Evolutionary conservation across 2,329 filamentous ascomycete genomes (phyloP), one percentile per base, ranked within the genome.

Genomic region (Dryadomyces quercivorus): DNA sequence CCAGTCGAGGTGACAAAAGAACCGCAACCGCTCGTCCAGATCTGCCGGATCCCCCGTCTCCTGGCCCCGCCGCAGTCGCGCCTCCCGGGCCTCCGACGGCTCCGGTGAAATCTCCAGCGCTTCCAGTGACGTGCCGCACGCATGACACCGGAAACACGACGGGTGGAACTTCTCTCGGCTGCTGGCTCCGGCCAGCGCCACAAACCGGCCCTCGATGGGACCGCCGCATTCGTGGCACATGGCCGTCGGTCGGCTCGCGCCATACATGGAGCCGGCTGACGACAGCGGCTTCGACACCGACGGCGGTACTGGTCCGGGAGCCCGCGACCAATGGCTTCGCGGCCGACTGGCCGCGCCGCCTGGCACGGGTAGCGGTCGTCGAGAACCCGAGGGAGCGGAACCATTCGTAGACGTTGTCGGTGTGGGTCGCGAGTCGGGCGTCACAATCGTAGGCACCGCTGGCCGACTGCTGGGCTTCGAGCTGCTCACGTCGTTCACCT

Each of bases 1-100:
- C 80, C 91, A 98, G 73, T 98, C 93, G n/a, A 98, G 79, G 66
- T 97, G 92, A 70, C 93, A 98, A 72, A 87, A 98, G 77, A 97
- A 97, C 12, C 92, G 83, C 48, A 88, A 71, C 12, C 81, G 75
- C 42, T 80, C 77, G 65, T 92, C 86, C 45, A 85, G 84, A 61
- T 92, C 86, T 59, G 88, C 84, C 2, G 76, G 36, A 8, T 40
- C 76, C 69, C 78, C 77, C 12, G 82, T 84, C 65, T 80, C 72
- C 34, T 78, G 80, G 2, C 82, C 81, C 51, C 77, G 72, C 56
- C 87, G 80, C 1, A 95, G 72, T 26, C 93, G 84, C 51, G 85
- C 85, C 2, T 71, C 70, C 47, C 88, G 86, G 60, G 82, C 79
- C 45, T 75, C 70, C 9, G 89, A 81, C 0, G 93, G 93, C 68